phyloP scores from a whole-genome alignment of 2,329 filamentous ascomycete species.

The Ramularia collo-cygni region DNA sequence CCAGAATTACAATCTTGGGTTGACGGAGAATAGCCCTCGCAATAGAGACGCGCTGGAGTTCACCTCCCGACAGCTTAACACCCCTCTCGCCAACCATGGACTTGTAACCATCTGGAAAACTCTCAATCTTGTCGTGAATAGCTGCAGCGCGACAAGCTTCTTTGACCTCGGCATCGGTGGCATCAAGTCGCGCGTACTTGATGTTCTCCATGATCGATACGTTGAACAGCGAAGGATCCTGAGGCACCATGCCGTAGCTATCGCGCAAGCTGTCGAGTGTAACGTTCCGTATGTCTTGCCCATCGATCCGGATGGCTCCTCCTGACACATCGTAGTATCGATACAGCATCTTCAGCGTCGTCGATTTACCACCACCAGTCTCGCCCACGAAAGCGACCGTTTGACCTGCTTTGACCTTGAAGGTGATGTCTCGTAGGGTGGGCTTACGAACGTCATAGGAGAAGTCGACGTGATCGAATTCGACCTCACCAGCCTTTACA shows the following conservation, averaged over 20 bases:
- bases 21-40: slow-evolving; percentile 62
- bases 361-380: slow-evolving; percentile 58
- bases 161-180: slow-evolving; percentile 53
- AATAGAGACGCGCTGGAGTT: slow-evolving; percentile 75
- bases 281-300: slow-evolving; percentile 53
- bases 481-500: slow-evolving; percentile 43
- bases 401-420: slow-evolving; percentile 46
- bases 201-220: slow-evolving; percentile 59
- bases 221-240: slow-evolving; percentile 60
- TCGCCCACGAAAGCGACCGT: slow-evolving; percentile 57
- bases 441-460: slow-evolving; percentile 49
- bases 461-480: slow-evolving; percentile 50
- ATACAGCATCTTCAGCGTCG: slow-evolving; percentile 54
- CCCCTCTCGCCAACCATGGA: slow-evolving; percentile 71
- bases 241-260: slow-evolving; percentile 56
- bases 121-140: slow-evolving; percentile 58
- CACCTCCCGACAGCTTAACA: slow-evolving; percentile 73
- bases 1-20: slow-evolving; percentile 61
- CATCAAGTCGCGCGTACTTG: slow-evolving; percentile 55
- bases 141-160: slow-evolving; percentile 55
- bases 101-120: slow-evolving; percentile 60
- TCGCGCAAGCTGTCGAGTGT: slow-evolving; percentile 52
- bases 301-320: slow-evolving; percentile 52
- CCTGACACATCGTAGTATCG: slow-evolving; percentile 53
- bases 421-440: slow-evolving; percentile 44